Percentiles rank a stretch among this genome's conserved stretches.
These are phyloP conservation scores for Penicillium griseofulvum DNA, from an alignment of 2,329 filamentous ascomycete species.

Conservation along the genomic window DNA sequence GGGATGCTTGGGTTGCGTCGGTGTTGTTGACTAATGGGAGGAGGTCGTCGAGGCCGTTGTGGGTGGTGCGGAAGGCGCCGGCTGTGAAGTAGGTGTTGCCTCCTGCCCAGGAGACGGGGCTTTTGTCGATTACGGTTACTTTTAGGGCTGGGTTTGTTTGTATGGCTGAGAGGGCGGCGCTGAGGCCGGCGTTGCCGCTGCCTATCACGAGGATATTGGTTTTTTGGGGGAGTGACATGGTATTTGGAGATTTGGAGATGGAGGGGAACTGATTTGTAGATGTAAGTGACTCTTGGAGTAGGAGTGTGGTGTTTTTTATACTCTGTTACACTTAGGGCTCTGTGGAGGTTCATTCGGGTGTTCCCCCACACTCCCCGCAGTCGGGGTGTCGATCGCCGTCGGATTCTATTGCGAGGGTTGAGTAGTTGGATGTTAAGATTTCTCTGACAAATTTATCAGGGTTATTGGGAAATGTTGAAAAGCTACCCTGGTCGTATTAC, in stretches of 20 bases:
- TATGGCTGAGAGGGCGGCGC: slow-evolving; percentile 57
- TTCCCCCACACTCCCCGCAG: slow-evolving; percentile 4
- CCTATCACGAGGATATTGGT: slow-evolving; percentile 54
- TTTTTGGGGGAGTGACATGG: background rate
- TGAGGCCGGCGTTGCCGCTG: slow-evolving; percentile 64
- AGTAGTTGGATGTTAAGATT: too few species aligned
- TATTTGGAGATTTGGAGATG: too few species aligned
- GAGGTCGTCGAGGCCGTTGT: slow-evolving; percentile 56
- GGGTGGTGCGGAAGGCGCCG: slow-evolving; percentile 59
- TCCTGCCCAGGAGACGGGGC: slow-evolving; percentile 58
- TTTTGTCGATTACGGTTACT: slow-evolving; percentile 61
- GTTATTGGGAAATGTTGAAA: background rate
- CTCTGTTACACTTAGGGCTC: background rate
- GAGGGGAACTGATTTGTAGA: background rate
- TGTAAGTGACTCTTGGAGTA: background rate
- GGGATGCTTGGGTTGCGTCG: slow-evolving; percentile 42
- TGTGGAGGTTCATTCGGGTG: slow-evolving; percentile 1
- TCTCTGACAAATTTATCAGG: background rate
- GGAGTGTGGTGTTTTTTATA: background rate
- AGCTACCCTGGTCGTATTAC: background rate
- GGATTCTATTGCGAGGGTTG: background rate
- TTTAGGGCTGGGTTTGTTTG: slow-evolving; percentile 35
- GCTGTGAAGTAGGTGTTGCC: slow-evolving; percentile 67
- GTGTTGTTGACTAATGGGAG: slow-evolving; percentile 63
- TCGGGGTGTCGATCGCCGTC: slow-evolving; percentile 2